Evolutionary conservation across 352 stramenopile genomes (phyloP), one percentile per base, ranked within the genome.

Genomic region (Phytopythium boreale): DNA sequence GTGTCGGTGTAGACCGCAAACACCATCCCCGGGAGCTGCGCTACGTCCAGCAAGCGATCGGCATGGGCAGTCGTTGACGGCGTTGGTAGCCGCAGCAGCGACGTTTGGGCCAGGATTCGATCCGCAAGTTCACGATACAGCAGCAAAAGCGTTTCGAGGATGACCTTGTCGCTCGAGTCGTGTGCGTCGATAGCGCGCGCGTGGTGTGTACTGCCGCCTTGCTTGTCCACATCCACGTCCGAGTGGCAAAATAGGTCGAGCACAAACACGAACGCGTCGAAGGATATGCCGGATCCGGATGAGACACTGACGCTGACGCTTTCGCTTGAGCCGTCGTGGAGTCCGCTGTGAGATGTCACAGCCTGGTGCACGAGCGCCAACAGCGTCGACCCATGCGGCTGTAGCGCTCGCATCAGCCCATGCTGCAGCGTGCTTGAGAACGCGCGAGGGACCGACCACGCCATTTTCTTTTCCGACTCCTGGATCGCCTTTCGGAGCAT

Each of bases 1-100:
- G 76, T 72, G 57, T 84, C 76, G n/a, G 70, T 52, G 49, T 84
- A 88, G 10, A 82, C 63, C 2, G 79, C 83, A 51, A 88, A 84
- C 14, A 74, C 63, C 19, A 75, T 51, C 2, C 36, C 63, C 17
- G 50, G 63, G 22, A 12, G 10, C 9, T 59, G 15, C 3, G 14
- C 0, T 24, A 4, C 22, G 11, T 26, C 10, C 26, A 2, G 2
- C 50, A n/a, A 56, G n/a, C n/a, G 20, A 12, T 10, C 52, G 5
- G 11, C 12, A 36, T 37, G 2, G 15, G 1, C 24, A 10, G 3
- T 19, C 27, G 4, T 19, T 20, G 47, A 34, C 26, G 47, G n/a
- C 14, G 26, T 55, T 2, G 47, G 47, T 22, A 20, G 22, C 1
- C 22, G 46, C 11, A 10, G n/a, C 14, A 34, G 12, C 44, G 60